A percentile compares a stretch with the other conserved stretches of the same genome.
These are phyloP conservation scores for Phyllosticta citribraziliensis DNA, from an alignment of 2,329 filamentous ascomycete species.

Conservation along the genomic window DNA sequence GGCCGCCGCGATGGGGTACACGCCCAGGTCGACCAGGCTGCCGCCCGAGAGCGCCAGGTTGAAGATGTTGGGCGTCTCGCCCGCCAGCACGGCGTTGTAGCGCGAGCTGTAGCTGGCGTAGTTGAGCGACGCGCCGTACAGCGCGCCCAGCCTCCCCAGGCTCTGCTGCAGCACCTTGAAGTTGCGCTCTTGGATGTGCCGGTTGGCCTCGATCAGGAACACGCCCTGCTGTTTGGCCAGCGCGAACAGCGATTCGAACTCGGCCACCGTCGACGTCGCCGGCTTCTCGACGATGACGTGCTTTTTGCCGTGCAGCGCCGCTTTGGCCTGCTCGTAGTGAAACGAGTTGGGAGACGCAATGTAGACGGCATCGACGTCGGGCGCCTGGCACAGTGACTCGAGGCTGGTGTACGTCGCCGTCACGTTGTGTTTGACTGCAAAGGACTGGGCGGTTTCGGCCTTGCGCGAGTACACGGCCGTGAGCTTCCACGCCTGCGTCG, in stretches of 20 bases:
- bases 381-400: slow-evolving; percentile 27
- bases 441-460: slow-evolving; percentile 32
- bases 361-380: slow-evolving; percentile 35
- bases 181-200: slow-evolving; percentile 42
- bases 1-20: slow-evolving; percentile 39
- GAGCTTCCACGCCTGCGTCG: slow-evolving; percentile 35
- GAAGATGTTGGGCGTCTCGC: slow-evolving; percentile 41
- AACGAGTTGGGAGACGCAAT: slow-evolving; percentile 41
- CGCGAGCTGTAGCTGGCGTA: slow-evolving; percentile 37
- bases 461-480: slow-evolving; percentile 38
- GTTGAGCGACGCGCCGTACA: slow-evolving; percentile 36
- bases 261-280: slow-evolving; percentile 31
- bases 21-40: slow-evolving; percentile 38
- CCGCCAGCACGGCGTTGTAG: slow-evolving; percentile 38
- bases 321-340: slow-evolving; percentile 37
- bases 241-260: slow-evolving; percentile 35
- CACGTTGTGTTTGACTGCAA: slow-evolving; percentile 32
- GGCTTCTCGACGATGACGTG: slow-evolving; percentile 44
- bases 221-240: slow-evolving; percentile 32
- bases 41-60: slow-evolving; percentile 38
- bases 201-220: slow-evolving; percentile 39
- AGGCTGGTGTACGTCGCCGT: slow-evolving; percentile 30
- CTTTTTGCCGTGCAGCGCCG: slow-evolving; percentile 33
- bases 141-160: slow-evolving; percentile 29
- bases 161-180: slow-evolving; percentile 34